Percentiles rank a stretch among this genome's conserved stretches.
Evolutionary conservation across 2,329 filamentous ascomycete genomes (phyloP).

Genomic region (Thielaviopsis ethacetica): DNA sequence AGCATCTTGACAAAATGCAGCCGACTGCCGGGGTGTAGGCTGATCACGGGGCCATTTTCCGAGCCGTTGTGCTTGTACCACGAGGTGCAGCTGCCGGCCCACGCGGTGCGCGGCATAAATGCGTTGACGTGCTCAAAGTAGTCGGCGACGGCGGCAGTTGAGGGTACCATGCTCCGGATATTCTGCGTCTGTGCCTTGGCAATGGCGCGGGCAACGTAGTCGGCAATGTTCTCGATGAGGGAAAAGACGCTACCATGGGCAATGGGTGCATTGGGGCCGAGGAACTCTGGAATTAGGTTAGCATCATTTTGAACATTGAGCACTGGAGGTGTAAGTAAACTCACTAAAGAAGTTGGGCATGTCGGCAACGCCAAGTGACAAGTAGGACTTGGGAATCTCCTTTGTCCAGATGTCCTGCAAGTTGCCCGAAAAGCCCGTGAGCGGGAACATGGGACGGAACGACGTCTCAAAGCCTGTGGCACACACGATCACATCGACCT

Average conservation of each 20-base stretch:
- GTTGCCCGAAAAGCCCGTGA: constrained; percentile 32
- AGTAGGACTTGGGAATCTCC: constrained; percentile 31
- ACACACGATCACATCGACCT: constrained; percentile 39
- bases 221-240: constrained; percentile 33
- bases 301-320: not conserved
- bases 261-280: constrained; percentile 36
- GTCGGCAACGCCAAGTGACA: constrained; percentile 34
- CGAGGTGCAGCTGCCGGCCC: constrained; percentile 29
- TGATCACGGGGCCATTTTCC: constrained; percentile 28
- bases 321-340: constrained; percentile 12
- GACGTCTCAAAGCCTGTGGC: constrained; percentile 41
- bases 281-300: constrained; percentile 23
- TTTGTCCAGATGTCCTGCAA: constrained; percentile 31
- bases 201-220: constrained; percentile 32
- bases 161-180: constrained; percentile 30
- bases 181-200: constrained; percentile 33
- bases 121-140: constrained; percentile 31
- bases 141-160: constrained; percentile 30
- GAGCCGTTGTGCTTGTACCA: constrained; percentile 33
- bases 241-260: constrained; percentile 35
- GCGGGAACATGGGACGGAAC: constrained; percentile 34
- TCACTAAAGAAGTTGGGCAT: constrained; percentile 40
- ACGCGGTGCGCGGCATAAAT: constrained; percentile 38
- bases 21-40: constrained; percentile 33
- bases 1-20: constrained; percentile 38